Conservation (phyloP, 140 eudicot genomes). For the Flaveria floridana region DNA sequence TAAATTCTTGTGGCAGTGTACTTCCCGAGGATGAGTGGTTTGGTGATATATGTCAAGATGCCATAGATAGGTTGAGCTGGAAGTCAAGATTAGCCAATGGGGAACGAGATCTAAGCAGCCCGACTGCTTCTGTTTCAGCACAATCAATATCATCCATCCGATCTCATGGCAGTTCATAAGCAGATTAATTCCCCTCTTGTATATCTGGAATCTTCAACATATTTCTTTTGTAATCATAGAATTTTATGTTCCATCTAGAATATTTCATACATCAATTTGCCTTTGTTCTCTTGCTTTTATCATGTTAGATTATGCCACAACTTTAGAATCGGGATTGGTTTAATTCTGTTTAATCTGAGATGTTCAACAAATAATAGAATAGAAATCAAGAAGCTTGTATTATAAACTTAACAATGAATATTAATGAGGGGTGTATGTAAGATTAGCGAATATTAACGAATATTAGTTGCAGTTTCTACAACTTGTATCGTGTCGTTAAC, state of each 20-base stretch:
- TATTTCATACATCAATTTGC: conserved; percentile 7
- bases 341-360: background rate
- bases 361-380: background rate
- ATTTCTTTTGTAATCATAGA: conserved; percentile 43
- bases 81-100: conserved; percentile 66
- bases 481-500: conserved; percentile 16
- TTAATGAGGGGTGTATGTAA: conserved; percentile 8
- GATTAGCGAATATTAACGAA: background rate
- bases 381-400: conserved; percentile 17
- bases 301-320: conserved; percentile 26
- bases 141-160: conserved; percentile 85
- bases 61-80: conserved; percentile 78
- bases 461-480: conserved; percentile 3
- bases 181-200: conserved; percentile 38
- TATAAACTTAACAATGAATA: background rate
- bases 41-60: conserved; percentile 66
- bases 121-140: conserved; percentile 96
- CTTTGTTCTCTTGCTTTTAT: conserved; percentile 21
- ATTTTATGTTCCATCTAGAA: conserved; percentile 12
- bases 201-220: conserved; percentile 41
- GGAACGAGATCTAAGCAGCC: conserved; percentile 78
- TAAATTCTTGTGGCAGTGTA: conserved; percentile 42
- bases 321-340: conserved; percentile 26
- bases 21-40: conserved; percentile 96
- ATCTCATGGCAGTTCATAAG: conserved; percentile 88